phyloP scores from a whole-genome alignment of 1,284 basidiomycete genomes.

The Salmacisia buchloeana region DNA sequence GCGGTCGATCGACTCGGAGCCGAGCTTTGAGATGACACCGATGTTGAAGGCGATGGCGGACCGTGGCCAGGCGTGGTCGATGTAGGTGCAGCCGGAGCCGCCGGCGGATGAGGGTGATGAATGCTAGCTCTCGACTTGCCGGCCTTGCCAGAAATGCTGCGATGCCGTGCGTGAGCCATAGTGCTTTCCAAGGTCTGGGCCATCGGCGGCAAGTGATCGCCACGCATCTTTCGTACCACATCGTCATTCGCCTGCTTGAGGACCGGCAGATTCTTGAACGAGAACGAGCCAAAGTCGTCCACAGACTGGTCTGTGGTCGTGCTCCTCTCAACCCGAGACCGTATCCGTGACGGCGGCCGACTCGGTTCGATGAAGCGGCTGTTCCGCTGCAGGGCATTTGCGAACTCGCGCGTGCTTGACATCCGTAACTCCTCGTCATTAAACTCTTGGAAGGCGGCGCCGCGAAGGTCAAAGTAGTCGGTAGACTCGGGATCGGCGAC shows the following conservation, averaged over 20 bases:
- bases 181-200: slow-evolving; percentile 30
- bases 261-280: slow-evolving; percentile 93
- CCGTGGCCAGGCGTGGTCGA: slow-evolving; percentile 8
- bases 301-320: slow-evolving; percentile 18
- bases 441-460: slow-evolving; percentile 80
- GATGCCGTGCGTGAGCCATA: slow-evolving; percentile 31
- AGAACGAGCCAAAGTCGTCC: slow-evolving; percentile 96
- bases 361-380: slow-evolving; percentile 39
- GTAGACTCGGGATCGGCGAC: slow-evolving; percentile 94
- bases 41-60: slow-evolving; percentile 72
- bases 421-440: slow-evolving; percentile 61
- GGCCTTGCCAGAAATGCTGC: slow-evolving; percentile 36
- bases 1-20: slow-evolving; percentile 72
- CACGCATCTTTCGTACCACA: slow-evolving; percentile 79
- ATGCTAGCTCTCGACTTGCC: slow-evolving; percentile 17
- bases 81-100: not conserved
- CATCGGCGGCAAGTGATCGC: slow-evolving; percentile 50
- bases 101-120: slow-evolving; percentile 18
- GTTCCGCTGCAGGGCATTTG: slow-evolving; percentile 21
- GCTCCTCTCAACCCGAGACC: slow-evolving; percentile 22
- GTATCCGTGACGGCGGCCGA: slow-evolving; percentile 48
- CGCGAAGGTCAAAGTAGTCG: slow-evolving; percentile 96
- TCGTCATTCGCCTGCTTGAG: slow-evolving; percentile 99
- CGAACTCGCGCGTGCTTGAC: slow-evolving; percentile 27
- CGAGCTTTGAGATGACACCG: slow-evolving; percentile 84